These are phyloP conservation scores for Microstegium vimineum DNA, from an alignment of 176 grass and related monocot genomes.

Conservation along the genomic window DNA sequence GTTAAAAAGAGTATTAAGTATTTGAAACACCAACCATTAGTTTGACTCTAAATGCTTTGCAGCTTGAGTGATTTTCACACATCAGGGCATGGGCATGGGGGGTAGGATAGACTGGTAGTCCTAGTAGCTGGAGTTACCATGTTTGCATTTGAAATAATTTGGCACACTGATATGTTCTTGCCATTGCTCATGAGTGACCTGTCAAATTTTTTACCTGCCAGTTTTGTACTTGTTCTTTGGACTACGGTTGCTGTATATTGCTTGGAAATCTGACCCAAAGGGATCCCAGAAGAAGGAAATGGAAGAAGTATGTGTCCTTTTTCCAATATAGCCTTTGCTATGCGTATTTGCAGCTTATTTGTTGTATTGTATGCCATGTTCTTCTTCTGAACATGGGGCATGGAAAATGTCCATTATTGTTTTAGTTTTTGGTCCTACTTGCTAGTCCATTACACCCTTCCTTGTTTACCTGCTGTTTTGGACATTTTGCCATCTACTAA, in stretches of 20 bases:
- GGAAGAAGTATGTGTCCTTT: slow-evolving; percentile 63
- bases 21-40: background rate
- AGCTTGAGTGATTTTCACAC: background rate
- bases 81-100: background rate
- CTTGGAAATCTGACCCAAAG: slow-evolving; percentile 79
- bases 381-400: background rate
- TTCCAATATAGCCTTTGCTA: background rate
- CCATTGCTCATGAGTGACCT: slow-evolving; percentile 19
- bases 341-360: background rate
- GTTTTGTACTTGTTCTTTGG: slow-evolving; percentile 89
- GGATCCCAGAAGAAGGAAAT: slow-evolving; percentile 88
- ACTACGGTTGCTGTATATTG: slow-evolving; percentile 82
- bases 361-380: background rate
- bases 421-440: background rate
- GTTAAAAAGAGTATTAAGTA: background rate
- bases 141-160: background rate
- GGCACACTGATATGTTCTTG: background rate
- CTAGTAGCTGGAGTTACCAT: background rate
- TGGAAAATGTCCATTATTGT: background rate
- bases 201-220: slow-evolving; percentile 32
- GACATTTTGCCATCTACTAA: background rate
- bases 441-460: background rate
- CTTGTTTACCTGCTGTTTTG: background rate
- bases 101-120: background rate
- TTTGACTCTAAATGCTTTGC: background rate